These are phyloP conservation scores for Trebouxia sp. DNA, from an alignment of 139 green algal genomes.

Conservation along the genomic window DNA sequence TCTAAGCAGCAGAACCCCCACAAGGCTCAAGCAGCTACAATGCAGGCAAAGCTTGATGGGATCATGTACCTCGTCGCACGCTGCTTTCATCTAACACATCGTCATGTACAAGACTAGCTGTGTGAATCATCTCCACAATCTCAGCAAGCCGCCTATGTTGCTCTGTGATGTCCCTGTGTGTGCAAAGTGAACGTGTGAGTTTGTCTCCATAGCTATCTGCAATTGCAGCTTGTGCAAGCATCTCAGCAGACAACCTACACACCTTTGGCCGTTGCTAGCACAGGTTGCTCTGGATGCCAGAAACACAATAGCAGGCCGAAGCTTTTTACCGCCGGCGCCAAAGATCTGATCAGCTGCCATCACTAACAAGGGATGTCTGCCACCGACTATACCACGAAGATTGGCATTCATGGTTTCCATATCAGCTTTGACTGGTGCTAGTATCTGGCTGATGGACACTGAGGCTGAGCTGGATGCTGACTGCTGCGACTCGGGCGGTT, in stretches of 20 bases:
- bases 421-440: slow-evolving; percentile 72
- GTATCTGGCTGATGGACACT: slow-evolving; percentile 46
- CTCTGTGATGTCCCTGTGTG: slow-evolving; percentile 84
- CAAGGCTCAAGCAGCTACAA: not conserved
- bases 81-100: slow-evolving; percentile 97
- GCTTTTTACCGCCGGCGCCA: slow-evolving; percentile 90
- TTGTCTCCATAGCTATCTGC: not conserved
- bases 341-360: slow-evolving; percentile 99
- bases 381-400: slow-evolving; percentile 86
- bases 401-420: slow-evolving; percentile 85
- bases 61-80: slow-evolving; percentile 85
- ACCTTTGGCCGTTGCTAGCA: slow-evolving; percentile 63
- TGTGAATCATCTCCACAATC: slow-evolving; percentile 99
- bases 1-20: not conserved
- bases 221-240: not conserved
- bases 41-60: not conserved
- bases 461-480: not conserved
- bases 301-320: slow-evolving; percentile 90
- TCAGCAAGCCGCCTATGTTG: slow-evolving; percentile 90
- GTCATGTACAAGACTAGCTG: slow-evolving; percentile 96
- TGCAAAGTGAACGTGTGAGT: too few relatives aligned
- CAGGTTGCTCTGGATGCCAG: slow-evolving; percentile 85
- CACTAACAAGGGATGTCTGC: slow-evolving; percentile 91
- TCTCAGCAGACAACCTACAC: not conserved
- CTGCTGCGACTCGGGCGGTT: not conserved